Base-by-base conservation (phyloP, 2,329 filamentous ascomycete genomes). In the Colletotrichum endophyticum region DNA sequence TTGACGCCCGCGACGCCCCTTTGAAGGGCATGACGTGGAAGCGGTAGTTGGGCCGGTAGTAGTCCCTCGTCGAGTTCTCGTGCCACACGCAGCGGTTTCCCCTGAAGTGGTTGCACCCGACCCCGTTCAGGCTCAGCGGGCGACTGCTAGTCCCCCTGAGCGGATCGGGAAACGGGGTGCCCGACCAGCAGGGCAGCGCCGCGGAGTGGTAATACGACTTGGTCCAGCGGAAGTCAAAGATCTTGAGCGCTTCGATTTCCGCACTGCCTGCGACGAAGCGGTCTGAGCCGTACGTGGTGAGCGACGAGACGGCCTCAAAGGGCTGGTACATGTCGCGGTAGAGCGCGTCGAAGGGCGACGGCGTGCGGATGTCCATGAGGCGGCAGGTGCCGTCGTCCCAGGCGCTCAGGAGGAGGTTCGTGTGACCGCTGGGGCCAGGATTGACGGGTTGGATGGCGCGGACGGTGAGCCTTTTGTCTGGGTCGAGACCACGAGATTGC, bases 271-370 rank as follows among this genome's bases (percentile, higher is more conserved):
- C 86, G 6, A 91, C 80, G 74, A 92, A 92, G 15, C 88, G 85
- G 66, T 91, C 87, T 2, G 84, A 84, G 44, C 89, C 89, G 70
- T 88, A 89, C 2, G 88, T 84, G 4, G 91, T 83, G 2, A 92
- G 83, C 0, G 88, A 84, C 74, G 88, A 88, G 32, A 86, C 84
- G 16, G 85, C 81, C 34, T 87, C 84, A 74, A 84, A 85, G 0
- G 89, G 85, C 73, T 91, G 86, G 76, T 90, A 88, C 72, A 88
- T 87, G 79, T 92, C 89, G 49, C 89, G 87, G 79, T 90, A 92
- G 9, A 90, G 79, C 11, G 84, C 83, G 70, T 90, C 89, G 34
- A 86, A 82, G 2, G 85, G 76, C 0, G 86, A 88, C 1, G 88
- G 86, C 1, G 89, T 88, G 15, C 90, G 87, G 3, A 90, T 79